Evolutionary conservation across 1,284 basidiomycete genomes (phyloP).

Genomic region (Ceratobasidium sp.): DNA sequence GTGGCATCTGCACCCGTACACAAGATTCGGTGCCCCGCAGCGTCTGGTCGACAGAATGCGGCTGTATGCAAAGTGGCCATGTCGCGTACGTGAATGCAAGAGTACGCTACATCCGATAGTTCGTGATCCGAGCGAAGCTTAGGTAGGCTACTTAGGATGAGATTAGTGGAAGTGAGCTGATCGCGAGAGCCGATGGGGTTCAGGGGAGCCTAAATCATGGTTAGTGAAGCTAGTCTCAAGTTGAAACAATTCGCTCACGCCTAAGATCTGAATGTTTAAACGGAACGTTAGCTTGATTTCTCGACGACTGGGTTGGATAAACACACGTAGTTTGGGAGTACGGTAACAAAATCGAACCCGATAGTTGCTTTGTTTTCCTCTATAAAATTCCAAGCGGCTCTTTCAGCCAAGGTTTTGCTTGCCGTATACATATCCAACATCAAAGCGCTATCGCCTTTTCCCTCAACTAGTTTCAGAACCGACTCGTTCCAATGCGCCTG

Average conservation of each 20-base stretch:
- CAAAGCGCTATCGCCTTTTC: constrained; percentile 48
- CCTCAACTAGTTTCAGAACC: constrained; percentile 47
- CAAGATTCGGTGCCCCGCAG: constrained; percentile 7
- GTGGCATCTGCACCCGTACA: not conserved
- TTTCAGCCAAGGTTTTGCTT: constrained; percentile 54
- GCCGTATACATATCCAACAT: constrained; percentile 52
- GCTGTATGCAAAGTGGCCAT: constrained; percentile 17
- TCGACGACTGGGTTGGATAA: not conserved
- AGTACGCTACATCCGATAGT: not conserved
- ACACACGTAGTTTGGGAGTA: constrained; percentile 44
- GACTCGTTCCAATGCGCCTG: constrained; percentile 49
- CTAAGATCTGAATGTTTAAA: constrained; percentile 3
- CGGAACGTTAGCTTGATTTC: not conserved
- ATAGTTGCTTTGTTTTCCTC: constrained; percentile 48
- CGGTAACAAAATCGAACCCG: constrained; percentile 45
- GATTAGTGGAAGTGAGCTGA: constrained; percentile 6
- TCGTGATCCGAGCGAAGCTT: constrained; percentile 3
- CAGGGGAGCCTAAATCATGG: not conserved
- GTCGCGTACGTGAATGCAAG: constrained; percentile 15
- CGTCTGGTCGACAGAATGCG: not conserved
- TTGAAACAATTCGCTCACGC: not conserved
- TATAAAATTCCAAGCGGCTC: constrained; percentile 53
- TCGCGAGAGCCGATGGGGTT: constrained; percentile 1
- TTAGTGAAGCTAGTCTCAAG: not conserved
- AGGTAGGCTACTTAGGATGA: not conserved